Conservation (phyloP, 2,329 filamentous ascomycete species). For the Beauveria australis region DNA sequence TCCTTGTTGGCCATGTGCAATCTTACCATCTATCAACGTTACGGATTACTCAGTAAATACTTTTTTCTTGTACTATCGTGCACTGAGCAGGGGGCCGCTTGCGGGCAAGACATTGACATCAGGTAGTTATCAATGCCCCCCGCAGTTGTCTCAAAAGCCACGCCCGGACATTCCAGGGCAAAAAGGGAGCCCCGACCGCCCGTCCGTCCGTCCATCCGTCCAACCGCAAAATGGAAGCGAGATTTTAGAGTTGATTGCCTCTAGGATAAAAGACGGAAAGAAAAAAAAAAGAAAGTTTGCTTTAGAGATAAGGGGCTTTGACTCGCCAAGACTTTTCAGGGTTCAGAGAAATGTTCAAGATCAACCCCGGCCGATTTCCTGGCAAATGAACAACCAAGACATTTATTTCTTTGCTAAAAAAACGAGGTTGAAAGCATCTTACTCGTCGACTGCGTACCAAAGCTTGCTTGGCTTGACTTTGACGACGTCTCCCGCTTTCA, state of each 20-base stretch:
- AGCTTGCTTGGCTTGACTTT: no score
- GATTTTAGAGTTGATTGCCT: neutral
- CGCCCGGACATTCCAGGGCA: neutral
- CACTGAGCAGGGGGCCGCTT: no score
- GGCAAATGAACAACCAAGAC: no score
- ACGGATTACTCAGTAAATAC: no score
- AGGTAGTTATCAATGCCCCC: no score
- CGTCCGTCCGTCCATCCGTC: neutral
- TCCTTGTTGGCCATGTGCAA: no score
- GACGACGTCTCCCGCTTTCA: no score
- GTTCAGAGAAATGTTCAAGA: neutral
- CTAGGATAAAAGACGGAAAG: neutral
- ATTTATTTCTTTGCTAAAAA: neutral
- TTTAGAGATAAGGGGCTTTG: neutral
- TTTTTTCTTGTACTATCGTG: neutral
- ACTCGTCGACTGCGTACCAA: no score
- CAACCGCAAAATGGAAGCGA: neutral
- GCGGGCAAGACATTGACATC: no score
- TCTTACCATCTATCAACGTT: neutral
- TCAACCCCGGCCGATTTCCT: neutral
- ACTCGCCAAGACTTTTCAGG: conserved; percentile 5
- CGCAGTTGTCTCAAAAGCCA: neutral
- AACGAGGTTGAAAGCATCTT: no score
- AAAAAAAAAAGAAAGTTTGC: neutral
- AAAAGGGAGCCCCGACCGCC: neutral